Conservation (phyloP, 2,329 filamentous ascomycete species). For the Capronia epimyces region DNA sequence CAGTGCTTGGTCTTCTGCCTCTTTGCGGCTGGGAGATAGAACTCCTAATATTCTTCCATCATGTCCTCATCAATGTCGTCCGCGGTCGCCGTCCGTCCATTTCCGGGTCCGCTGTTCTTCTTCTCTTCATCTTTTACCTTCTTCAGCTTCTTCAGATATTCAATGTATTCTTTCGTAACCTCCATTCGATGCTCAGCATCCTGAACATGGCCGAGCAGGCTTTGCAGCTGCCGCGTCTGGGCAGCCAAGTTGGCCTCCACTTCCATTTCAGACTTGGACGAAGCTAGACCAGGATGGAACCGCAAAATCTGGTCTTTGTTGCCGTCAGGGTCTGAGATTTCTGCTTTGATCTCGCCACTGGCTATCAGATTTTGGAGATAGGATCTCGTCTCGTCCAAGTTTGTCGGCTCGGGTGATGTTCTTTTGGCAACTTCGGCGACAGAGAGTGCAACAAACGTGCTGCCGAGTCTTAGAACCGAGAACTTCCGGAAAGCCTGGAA, state of each 20-base stretch:
- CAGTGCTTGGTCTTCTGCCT: background rate
- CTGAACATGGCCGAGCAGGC: conserved; percentile 48
- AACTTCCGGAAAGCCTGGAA: conserved; percentile 66
- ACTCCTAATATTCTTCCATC: conserved; percentile 28
- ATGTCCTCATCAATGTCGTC: conserved; percentile 29
- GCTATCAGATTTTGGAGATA: conserved; percentile 45
- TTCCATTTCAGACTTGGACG: conserved; percentile 35
- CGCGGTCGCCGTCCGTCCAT: conserved; percentile 2
- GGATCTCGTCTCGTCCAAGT: conserved; percentile 32
- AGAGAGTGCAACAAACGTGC: conserved; percentile 63
- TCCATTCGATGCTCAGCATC: conserved; percentile 53
- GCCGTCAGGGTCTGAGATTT: conserved; percentile 42
- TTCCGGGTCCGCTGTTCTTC: conserved; percentile 12
- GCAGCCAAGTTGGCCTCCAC: conserved; percentile 42
- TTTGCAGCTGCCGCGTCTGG: conserved; percentile 48
- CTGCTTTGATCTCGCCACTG: conserved; percentile 47
- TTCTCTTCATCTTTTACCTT: conserved; percentile 33
- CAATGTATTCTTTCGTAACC: conserved; percentile 55
- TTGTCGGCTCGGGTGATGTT: conserved; percentile 30
- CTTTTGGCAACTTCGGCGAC: conserved; percentile 44
- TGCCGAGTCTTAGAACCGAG: conserved; percentile 66
- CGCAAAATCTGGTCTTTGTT: conserved; percentile 46
- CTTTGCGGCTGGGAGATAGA: background rate
- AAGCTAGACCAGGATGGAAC: conserved; percentile 43
- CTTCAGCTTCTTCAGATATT: conserved; percentile 46